phyloP scores from a whole-genome alignment of 78 protist species.

The Protostelium mycophagum region DNA sequence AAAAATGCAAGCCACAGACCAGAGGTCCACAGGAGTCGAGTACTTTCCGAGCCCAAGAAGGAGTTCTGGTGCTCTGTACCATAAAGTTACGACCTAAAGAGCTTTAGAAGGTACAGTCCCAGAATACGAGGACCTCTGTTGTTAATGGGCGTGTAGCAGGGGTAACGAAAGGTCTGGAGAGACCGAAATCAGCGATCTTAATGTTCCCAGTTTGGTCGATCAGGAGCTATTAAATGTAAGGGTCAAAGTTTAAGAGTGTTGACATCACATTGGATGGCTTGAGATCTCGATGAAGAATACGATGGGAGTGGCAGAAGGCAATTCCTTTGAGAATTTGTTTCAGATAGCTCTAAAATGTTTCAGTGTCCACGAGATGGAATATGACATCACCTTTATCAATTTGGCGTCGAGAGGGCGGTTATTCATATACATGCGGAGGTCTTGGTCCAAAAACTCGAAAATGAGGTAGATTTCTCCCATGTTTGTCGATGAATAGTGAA shows the following conservation, averaged over 20 bases:
- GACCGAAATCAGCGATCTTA: conserved; percentile 99
- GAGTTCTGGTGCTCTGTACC: conserved; percentile 99
- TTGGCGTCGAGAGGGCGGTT: conserved; percentile 33
- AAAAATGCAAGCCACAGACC: conserved; percentile 97
- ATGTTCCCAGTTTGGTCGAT: conserved; percentile 75
- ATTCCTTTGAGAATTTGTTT: conserved; percentile 86
- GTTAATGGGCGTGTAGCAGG: not conserved
- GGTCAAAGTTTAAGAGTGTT: not conserved
- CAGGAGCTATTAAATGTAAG: conserved; percentile 37
- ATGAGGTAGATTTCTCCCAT: conserved; percentile 73
- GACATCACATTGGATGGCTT: conserved; percentile 89
- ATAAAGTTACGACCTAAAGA: conserved; percentile 78
- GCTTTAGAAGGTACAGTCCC: not conserved
- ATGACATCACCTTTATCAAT: conserved; percentile 31
- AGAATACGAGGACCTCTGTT: conserved; percentile 5
- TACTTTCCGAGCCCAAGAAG: conserved; percentile 92
- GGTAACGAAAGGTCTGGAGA: conserved; percentile 58
- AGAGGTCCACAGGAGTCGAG: conserved; percentile 94
- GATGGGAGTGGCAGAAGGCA: conserved; percentile 79
- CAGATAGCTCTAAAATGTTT: conserved; percentile 27
- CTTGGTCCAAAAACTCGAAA: conserved; percentile 96
- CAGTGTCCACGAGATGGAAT: too few species aligned
- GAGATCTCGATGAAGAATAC: conserved; percentile 96
- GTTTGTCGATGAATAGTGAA: not conserved
- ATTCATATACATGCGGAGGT: conserved; percentile 91